Conservation (phyloP, 768 basidiomycete genomes). For the Pulveroboletus sp. region DNA sequence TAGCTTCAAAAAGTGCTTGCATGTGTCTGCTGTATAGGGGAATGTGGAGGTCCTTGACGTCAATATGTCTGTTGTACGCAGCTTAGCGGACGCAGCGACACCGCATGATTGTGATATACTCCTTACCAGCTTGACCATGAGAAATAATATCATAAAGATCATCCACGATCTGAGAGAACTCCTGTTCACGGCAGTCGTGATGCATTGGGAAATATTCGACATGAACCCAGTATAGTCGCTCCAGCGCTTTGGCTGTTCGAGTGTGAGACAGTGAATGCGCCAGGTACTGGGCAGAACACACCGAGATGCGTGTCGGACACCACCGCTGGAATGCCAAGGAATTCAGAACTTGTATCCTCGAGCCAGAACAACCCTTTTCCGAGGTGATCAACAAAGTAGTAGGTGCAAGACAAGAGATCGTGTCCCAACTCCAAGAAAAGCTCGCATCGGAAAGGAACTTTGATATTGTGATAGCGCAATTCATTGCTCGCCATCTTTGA, state of each 20-base stretch:
- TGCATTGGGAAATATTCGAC: conserved; percentile 65
- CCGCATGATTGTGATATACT: not conserved
- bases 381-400: conserved; percentile 56
- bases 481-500: conserved; percentile 31
- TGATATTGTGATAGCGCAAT: conserved; percentile 31
- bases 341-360: conserved; percentile 40
- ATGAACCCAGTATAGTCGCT: conserved; percentile 61
- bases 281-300: conserved; percentile 31
- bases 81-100: not conserved
- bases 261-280: conserved; percentile 8
- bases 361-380: conserved; percentile 55
- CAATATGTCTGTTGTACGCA: conserved; percentile 45
- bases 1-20: conserved; percentile 46
- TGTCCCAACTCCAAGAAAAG: conserved; percentile 48
- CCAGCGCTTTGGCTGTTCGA: conserved; percentile 41
- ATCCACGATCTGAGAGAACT: conserved; percentile 39
- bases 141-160: conserved; percentile 52
- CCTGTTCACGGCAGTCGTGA: conserved; percentile 36
- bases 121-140: conserved; percentile 54
- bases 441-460: conserved; percentile 41
- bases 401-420: conserved; percentile 41
- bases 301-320: conserved; percentile 53
- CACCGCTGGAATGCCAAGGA: conserved; percentile 42
- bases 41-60: conserved; percentile 63
- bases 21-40: conserved; percentile 48